A percentile compares a stretch with the other conserved stretches of the same genome.
phyloP scores from a whole-genome alignment of 148 eudicot genomes.

The Vaccinium corymbosum region DNA sequence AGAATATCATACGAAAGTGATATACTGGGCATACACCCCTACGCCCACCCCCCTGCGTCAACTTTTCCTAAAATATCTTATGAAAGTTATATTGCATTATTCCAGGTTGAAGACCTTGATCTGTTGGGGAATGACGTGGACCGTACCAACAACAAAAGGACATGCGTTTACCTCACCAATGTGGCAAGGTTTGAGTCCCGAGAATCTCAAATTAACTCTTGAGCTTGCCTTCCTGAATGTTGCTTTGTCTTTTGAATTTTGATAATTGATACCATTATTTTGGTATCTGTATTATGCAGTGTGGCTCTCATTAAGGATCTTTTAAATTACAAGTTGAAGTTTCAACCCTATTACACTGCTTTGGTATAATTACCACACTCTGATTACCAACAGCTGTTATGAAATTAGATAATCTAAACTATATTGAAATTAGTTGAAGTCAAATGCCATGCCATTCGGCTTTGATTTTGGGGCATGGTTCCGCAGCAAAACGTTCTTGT shows the following conservation, averaged over 20 bases:
- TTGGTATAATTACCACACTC: neutral
- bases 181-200: constrained; percentile 63
- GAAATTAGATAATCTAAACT: neutral
- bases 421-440: neutral
- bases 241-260: neutral
- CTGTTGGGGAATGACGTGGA: constrained; percentile 21
- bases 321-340: neutral
- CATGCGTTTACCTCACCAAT: constrained; percentile 73
- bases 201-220: neutral
- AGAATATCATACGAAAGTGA: too few relatives aligned
- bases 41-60: too few relatives aligned
- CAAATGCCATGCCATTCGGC: neutral
- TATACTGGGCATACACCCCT: too few relatives aligned
- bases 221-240: neutral
- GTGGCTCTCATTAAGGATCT: neutral
- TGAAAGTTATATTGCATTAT: constrained; percentile 4
- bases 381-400: neutral
- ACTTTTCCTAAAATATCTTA: neutral
- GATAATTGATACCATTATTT: neutral
- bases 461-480: too few relatives aligned
- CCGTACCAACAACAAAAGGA: constrained; percentile 37
- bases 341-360: neutral
- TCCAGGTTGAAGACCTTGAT: constrained; percentile 85
- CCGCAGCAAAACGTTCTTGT: too few relatives aligned
- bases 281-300: neutral